Conservation (phyloP, 148 eudicot species). For the Vaccinium vitisidaea region DNA sequence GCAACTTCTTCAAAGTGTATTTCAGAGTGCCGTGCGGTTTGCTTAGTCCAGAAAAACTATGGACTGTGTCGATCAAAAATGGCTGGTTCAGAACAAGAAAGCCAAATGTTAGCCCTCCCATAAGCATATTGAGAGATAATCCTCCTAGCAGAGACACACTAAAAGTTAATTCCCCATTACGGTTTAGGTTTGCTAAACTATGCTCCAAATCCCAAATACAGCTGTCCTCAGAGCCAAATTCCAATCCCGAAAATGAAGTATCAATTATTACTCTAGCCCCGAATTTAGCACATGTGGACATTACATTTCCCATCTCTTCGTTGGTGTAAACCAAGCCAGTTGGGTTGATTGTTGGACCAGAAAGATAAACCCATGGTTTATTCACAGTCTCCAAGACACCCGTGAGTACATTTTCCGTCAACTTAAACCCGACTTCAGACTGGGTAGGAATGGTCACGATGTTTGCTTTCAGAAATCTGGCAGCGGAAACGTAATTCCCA, state of each 20-base stretch:
- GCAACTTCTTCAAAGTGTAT: slow-evolving; percentile 77
- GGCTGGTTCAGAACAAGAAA: slow-evolving; percentile 66
- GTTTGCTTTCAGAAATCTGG: slow-evolving; percentile 73
- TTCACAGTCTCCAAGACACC: slow-evolving; percentile 44
- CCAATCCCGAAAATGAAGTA: slow-evolving; percentile 79
- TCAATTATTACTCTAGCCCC: slow-evolving; percentile 86
- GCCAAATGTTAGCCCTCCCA: slow-evolving; percentile 82
- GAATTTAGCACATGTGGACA: slow-evolving; percentile 66
- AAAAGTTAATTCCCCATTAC: slow-evolving; percentile 45
- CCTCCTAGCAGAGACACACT: slow-evolving; percentile 82
- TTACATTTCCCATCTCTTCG: slow-evolving; percentile 57
- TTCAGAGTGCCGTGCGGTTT: slow-evolving; percentile 78
- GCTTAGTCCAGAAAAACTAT: slow-evolving; percentile 66
- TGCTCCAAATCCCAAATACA: slow-evolving; percentile 69
- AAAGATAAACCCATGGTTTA: slow-evolving; percentile 86
- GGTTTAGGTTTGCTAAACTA: slow-evolving; percentile 41
- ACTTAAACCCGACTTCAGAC: slow-evolving; percentile 60
- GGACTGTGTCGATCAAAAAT: slow-evolving; percentile 50
- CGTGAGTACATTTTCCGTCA: slow-evolving; percentile 55
- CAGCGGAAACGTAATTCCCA: slow-evolving; percentile 77
- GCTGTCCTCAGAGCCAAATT: slow-evolving; percentile 46
- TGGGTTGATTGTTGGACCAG: slow-evolving; percentile 87
- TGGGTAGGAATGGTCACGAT: slow-evolving; percentile 51
- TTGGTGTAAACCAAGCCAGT: slow-evolving; percentile 78
- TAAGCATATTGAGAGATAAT: slow-evolving; percentile 68